phyloP scores from a whole-genome alignment of 2,329 filamentous ascomycete species.

The Colletotrichum karsti region DNA sequence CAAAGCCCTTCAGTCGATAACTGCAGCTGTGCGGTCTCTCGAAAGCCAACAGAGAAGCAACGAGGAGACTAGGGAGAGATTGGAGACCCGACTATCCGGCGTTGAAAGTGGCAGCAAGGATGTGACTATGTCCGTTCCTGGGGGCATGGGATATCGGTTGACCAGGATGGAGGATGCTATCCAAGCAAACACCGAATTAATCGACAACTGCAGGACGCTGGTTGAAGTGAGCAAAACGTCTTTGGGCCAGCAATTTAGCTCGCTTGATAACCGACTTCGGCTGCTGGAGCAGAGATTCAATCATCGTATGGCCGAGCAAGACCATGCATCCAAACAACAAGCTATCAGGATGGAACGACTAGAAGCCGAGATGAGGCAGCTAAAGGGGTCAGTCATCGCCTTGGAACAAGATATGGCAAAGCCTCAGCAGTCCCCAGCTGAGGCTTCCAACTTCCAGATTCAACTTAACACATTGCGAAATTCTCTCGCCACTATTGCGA shows the following conservation, averaged over 20 bases:
- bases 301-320: not conserved
- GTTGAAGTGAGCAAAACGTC: conserved; percentile 9
- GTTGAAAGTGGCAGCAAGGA: not conserved
- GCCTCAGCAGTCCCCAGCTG: no score
- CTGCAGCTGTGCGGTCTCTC: not conserved
- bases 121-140: no score
- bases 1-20: not conserved
- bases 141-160: not conserved
- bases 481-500: no score
- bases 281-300: not conserved
- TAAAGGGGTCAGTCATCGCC: not conserved
- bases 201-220: conserved; percentile 15
- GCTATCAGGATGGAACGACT: conserved; percentile 1
- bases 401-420: no score
- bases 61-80: not conserved
- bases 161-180: not conserved
- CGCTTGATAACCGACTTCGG: not conserved
- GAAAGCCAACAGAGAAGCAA: not conserved
- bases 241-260: not conserved
- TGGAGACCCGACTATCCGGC: not conserved
- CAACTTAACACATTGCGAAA: no score
- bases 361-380: not conserved
- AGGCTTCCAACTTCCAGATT: no score
- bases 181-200: not conserved
- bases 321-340: not conserved